A percentile compares a stretch with the other conserved stretches of the same genome.
Conservation (phyloP, 441 rosid species). For the Rhodomyrtus psidioides region DNA sequence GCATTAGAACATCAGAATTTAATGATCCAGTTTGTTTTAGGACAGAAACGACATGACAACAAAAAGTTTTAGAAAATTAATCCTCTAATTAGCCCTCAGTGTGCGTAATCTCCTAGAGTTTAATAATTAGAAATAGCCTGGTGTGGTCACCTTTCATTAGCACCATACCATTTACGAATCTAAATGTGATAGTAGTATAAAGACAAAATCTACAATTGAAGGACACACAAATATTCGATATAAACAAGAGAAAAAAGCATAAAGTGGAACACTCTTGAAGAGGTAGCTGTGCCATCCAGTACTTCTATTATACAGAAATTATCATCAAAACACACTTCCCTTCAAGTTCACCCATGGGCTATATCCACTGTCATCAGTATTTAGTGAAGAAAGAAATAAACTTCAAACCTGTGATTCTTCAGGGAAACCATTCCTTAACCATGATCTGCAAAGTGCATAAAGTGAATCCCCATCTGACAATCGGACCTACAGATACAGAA, state of each 20-base stretch:
- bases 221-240: background rate
- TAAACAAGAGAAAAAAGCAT: background rate
- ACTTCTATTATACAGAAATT: background rate
- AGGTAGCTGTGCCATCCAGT: background rate
- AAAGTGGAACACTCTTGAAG: background rate
- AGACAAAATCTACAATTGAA: background rate
- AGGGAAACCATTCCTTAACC: conserved; percentile 80
- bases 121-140: background rate
- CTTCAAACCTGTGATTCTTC: conserved; percentile 64
- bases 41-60: background rate
- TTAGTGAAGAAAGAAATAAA: background rate
- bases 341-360: background rate
- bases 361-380: background rate
- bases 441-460: conserved; percentile 78
- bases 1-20: background rate
- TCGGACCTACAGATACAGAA: conserved; percentile 10
- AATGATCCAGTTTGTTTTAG: background rate
- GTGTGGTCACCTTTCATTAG: background rate
- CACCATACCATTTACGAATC: background rate
- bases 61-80: background rate
- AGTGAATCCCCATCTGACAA: conserved; percentile 64
- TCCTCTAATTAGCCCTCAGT: background rate
- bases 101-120: background rate
- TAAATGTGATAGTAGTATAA: background rate
- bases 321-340: background rate